Conservation (phyloP, 2,329 filamentous ascomycete genomes). For the Neofusicoccum laricinum region DNA sequence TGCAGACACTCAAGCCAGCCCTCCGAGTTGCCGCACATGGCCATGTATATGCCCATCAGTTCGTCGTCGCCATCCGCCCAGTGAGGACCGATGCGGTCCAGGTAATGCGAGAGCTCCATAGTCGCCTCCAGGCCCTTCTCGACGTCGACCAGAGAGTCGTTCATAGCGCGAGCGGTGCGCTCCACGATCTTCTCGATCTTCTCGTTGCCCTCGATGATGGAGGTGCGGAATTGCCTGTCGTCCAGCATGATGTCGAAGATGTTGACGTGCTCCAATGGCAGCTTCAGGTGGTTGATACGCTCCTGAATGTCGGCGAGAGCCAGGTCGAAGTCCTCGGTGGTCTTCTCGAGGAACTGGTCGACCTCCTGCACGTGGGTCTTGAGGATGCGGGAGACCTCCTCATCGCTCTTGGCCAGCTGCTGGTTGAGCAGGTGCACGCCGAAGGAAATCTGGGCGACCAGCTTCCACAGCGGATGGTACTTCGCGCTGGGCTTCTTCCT, state of each 20-base stretch:
- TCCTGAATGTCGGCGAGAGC: conserved; percentile 76
- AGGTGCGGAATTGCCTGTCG: conserved; percentile 75
- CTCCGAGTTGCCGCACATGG: conserved; percentile 90
- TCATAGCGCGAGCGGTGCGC: conserved; percentile 72
- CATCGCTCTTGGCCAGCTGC: conserved; percentile 81
- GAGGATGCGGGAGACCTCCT: conserved; percentile 83
- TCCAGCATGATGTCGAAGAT: conserved; percentile 87
- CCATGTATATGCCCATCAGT: conserved; percentile 72
- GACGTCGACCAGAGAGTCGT: conserved; percentile 76
- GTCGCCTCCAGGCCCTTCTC: conserved; percentile 74
- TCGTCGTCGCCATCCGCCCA: conserved; percentile 58
- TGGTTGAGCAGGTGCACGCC: conserved; percentile 85
- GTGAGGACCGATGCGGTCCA: conserved; percentile 63
- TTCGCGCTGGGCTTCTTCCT: conserved; percentile 70
- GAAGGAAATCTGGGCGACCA: conserved; percentile 89
- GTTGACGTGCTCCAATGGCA: conserved; percentile 78
- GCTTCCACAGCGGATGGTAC: conserved; percentile 85
- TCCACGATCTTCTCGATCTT: conserved; percentile 85
- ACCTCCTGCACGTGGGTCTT: conserved; percentile 92
- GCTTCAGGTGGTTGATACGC: conserved; percentile 73
- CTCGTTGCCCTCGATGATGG: conserved; percentile 83
- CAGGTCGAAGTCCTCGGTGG: conserved; percentile 78
- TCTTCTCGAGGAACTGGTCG: conserved; percentile 83
- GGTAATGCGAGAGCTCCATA: conserved; percentile 72
- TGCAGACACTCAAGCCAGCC: conserved; percentile 83